Evolutionary conservation across 371 early-diverging fungal genomes (phyloP), one percentile per base, ranked within the genome.

Genomic region (Mucor ambiguus): DNA sequence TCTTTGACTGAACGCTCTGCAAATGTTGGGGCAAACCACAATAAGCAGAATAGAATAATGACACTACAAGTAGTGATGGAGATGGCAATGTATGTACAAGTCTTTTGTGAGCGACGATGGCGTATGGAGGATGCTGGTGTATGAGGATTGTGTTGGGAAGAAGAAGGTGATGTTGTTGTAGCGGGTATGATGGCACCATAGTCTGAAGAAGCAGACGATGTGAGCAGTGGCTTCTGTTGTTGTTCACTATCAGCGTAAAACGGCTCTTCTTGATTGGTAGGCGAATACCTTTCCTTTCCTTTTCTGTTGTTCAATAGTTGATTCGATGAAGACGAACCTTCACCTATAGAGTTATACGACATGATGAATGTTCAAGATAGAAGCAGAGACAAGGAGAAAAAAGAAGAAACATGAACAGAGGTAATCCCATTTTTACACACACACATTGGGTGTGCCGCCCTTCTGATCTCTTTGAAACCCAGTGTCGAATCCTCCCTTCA

Each of bases 11-110:
- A 68, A 32, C 80, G 73, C 26, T 83, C 80, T 2, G 81, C 84
- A 68, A 78, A 81, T 18, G 73, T 75, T n/a, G 84, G 84, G 3
- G 78, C 77, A 63, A 79, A 43, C 52, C 78, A 59, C 12, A 83
- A 26, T 5, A 79, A n/a, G 3, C 69, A 30, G 6, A 65, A 61
- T 14, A 65, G 32, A 3, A 65, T 8, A 48, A 68, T 10, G 6
- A 55, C 44, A 20, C 44, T 55, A 24, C 58, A 56, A 29, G 67
- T 22, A 20, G 65, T 61, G 60, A 66, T 26, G 4, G 32, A 26
- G 30, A 68, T 61, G 2, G 56, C 37, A 14, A 65, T 68, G 61
- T 68, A 68, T 58, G 65, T 72, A 62, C 72, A 65, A 9, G 60
- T 61, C 30, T 62, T 65, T 59, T 54, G 61, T 8, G 59, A 56